Base-by-base conservation (phyloP, 2,329 filamentous ascomycete species). In the Cordyceps sp. region DNA sequence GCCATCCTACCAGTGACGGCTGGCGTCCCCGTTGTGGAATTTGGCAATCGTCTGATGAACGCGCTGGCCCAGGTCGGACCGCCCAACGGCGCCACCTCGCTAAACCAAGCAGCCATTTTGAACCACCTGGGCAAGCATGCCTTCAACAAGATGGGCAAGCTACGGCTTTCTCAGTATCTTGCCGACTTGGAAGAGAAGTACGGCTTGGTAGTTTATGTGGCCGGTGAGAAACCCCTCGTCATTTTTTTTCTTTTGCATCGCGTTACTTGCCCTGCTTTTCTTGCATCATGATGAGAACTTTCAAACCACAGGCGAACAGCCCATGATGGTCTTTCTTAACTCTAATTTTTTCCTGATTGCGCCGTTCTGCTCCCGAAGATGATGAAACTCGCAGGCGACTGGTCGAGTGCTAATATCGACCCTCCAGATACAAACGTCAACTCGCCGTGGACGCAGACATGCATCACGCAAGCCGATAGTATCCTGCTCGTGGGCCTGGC, bases 111-210 rank as follows among this genome's bases (percentile, higher is more conserved):
- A 3, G 83, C 85, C 3, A 93, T 98, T 43, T 57, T 98, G 32
- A 93, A 92, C 42, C 92, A 98, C 50, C 67, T 98, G 1, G 90
- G 92, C 19, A 79, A 90, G 39, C 85, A 98, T 54, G 90, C 92
- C 0, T 98, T 98, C 52, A 96, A 81, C 55, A 82, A 79, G 44
- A 96, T 98, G 79, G 90, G 90, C 6, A 96, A 94, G 54, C 62
- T 98, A 19, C 94, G 93, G 54, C 62, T 98, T 6, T 84, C 88
- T 1, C 88, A 98, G 43, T 98, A 98, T 47, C 68, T 98, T 31
- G 90, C 92, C 3, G 90, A 98, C 46, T 64, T 98, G 10, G 90
- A 98, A 55, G 90, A 98, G 55, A 93, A 93, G 51, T 96, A 93
- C 45, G 85, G 88, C 1, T 73, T 98, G 44, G 85, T 98, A 2